Conservation (phyloP, 176 grass and related monocot genomes). For the Aegilops umbellulata region DNA sequence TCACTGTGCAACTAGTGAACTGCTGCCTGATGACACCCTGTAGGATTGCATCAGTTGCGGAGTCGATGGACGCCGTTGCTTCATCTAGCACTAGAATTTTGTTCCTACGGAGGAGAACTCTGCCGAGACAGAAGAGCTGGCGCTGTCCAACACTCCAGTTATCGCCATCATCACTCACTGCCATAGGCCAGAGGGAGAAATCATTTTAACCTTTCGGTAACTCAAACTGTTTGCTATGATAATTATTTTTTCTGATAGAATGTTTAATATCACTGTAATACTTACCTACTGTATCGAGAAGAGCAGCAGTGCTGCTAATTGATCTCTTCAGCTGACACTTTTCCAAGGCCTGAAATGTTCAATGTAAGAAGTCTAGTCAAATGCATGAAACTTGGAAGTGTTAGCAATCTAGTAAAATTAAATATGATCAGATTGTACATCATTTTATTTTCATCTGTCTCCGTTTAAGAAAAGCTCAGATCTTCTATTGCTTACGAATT, state of each 20-base stretch:
- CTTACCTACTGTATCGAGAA: slow-evolving; percentile 85
- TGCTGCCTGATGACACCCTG: slow-evolving; percentile 83
- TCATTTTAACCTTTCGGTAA: background rate
- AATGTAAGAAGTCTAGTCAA: slow-evolving; percentile 18
- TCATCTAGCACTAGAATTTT: slow-evolving; percentile 88
- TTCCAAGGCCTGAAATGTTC: slow-evolving; percentile 64
- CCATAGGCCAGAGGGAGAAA: background rate
- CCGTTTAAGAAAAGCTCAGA: background rate
- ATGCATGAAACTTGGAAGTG: background rate
- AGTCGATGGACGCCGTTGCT: slow-evolving; percentile 91
- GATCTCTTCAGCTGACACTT: slow-evolving; percentile 79
- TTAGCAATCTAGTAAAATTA: background rate
- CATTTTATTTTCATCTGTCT: background rate
- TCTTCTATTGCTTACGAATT: slow-evolving; percentile 7
- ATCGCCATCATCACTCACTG: slow-evolving; percentile 85
- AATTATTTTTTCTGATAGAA: background rate
- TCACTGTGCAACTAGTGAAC: slow-evolving; percentile 74
- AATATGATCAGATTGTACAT: background rate
- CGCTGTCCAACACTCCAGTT: slow-evolving; percentile 94
- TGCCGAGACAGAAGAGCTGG: slow-evolving; percentile 90
- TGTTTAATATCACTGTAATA: background rate
- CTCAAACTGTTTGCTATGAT: background rate
- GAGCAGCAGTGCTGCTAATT: slow-evolving; percentile 57
- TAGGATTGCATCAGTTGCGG: slow-evolving; percentile 78
- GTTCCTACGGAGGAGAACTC: slow-evolving; percentile 79